Conservation (phyloP, 805 yeast genomes). For the Vanderwaltozyma polyspora region DNA sequence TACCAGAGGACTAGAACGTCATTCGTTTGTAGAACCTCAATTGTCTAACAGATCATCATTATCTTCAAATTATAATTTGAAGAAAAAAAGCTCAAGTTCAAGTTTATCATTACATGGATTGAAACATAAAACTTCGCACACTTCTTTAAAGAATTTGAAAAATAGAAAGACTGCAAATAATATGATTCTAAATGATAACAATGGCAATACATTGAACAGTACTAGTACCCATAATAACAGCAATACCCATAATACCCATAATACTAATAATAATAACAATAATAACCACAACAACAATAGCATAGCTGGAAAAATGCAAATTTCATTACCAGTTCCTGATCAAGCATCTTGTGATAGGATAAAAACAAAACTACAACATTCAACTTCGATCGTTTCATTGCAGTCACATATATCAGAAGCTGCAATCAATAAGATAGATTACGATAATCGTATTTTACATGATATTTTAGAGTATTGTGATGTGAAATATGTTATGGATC, state of each 20-base stretch:
- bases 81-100: slow-evolving; percentile 10
- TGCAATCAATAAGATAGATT: slow-evolving; percentile 17
- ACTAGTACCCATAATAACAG: too few species aligned
- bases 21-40: too few species aligned
- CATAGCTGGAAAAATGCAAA: slow-evolving; percentile 20
- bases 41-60: not conserved
- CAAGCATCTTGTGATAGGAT: slow-evolving; percentile 45
- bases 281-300: slow-evolving; percentile 4
- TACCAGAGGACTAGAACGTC: not conserved
- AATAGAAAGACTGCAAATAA: slow-evolving; percentile 20
- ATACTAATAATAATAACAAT: slow-evolving; percentile 6
- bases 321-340: slow-evolving; percentile 50
- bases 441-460: slow-evolving; percentile 17
- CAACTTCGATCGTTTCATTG: slow-evolving; percentile 23
- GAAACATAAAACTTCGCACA: slow-evolving; percentile 26
- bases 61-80: too few species aligned
- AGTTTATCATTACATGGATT: slow-evolving; percentile 14
- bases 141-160: slow-evolving; percentile 23
- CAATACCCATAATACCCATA: too few species aligned
- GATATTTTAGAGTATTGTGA: slow-evolving; percentile 20
- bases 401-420: slow-evolving; percentile 12
- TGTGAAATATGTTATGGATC: slow-evolving; percentile 9
- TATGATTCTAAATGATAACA: too few species aligned
- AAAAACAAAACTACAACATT: slow-evolving; percentile 39
- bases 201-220: too few species aligned